Percentiles rank a stretch among this genome's conserved stretches.
Conservation (phyloP, 371 early-diverging fungal species). For the Encephalitozoon cuniculi region DNA sequence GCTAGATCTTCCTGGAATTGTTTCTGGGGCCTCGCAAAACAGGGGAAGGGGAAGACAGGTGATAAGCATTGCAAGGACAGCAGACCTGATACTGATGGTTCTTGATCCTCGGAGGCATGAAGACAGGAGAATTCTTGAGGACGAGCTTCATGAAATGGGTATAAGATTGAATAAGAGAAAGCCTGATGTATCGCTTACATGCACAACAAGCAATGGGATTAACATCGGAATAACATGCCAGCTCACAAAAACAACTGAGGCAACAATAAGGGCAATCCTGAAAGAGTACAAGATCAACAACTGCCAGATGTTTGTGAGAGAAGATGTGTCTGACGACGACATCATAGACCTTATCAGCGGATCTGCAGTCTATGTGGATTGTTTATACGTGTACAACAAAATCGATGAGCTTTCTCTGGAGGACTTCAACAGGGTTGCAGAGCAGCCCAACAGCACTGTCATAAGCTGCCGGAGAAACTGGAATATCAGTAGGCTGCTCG, state of each 20-base stretch:
- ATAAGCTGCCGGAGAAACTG: constrained; percentile 56
- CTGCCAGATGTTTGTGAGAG: constrained; percentile 49
- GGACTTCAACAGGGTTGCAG: constrained; percentile 42
- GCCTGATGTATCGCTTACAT: constrained; percentile 47
- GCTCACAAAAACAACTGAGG: constrained; percentile 51
- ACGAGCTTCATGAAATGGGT: constrained; percentile 57
- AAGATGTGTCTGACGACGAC: constrained; percentile 57
- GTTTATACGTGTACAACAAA: constrained; percentile 57
- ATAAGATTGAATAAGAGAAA: constrained; percentile 55
- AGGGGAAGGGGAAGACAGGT: constrained; percentile 58
- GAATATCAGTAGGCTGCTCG: constrained; percentile 53
- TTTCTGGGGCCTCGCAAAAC: constrained; percentile 57
- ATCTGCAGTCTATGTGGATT: constrained; percentile 50
- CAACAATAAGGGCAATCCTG: constrained; percentile 45
- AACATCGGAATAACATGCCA: constrained; percentile 35
- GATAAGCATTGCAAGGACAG: constrained; percentile 55
- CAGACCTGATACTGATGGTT: constrained; percentile 53
- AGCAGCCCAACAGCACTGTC: constrained; percentile 40
- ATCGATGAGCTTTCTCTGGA: constrained; percentile 55
- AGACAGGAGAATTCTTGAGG: constrained; percentile 51
- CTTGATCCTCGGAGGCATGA: constrained; percentile 46
- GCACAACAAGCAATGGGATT: constrained; percentile 48
- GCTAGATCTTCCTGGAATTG: constrained; percentile 58
- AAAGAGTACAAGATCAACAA: constrained; percentile 57
- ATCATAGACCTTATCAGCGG: constrained; percentile 54